A percentile compares a stretch with the other conserved stretches of the same genome.
These are phyloP conservation scores for Erysimum cheiranthoides DNA, from an alignment of 345 rosid species.

Conservation along the genomic window DNA sequence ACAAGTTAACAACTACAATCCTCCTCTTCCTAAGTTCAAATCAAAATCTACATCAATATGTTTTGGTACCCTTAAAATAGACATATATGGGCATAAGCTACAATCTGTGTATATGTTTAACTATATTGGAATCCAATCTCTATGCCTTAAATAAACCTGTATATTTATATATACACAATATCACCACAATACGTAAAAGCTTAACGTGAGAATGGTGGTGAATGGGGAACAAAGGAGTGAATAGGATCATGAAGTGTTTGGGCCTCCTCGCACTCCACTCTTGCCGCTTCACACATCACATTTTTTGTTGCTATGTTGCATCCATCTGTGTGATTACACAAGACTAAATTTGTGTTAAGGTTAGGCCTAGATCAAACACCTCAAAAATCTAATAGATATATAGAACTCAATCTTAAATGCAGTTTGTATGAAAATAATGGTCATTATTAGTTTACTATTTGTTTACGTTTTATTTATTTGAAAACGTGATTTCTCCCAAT, in stretches of 20 bases:
- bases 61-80: conserved; percentile 32
- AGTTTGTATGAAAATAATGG: not conserved
- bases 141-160: not conserved
- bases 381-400: not conserved
- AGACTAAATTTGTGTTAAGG: not conserved
- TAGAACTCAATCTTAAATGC: not conserved
- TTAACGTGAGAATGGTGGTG: conserved; percentile 41
- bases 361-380: not conserved
- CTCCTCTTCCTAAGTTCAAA: conserved; percentile 21
- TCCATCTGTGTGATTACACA: conserved; percentile 30
- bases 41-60: conserved; percentile 28
- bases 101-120: conserved; percentile 4
- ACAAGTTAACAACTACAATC: conserved; percentile 23
- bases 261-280: conserved; percentile 31
- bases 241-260: conserved; percentile 24
- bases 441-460: too few relatives aligned
- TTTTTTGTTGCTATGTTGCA: conserved; percentile 35
- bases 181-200: not conserved
- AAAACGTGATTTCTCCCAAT: not conserved
- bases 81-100: conserved; percentile 18
- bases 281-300: conserved; percentile 33
- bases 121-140: conserved; percentile 1
- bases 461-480: not conserved
- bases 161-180: conserved; percentile 1
- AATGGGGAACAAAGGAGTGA: conserved; percentile 37